phyloP scores from a whole-genome alignment of 495 filamentous ascomycete species.

The Aspergillus kassunensis region DNA sequence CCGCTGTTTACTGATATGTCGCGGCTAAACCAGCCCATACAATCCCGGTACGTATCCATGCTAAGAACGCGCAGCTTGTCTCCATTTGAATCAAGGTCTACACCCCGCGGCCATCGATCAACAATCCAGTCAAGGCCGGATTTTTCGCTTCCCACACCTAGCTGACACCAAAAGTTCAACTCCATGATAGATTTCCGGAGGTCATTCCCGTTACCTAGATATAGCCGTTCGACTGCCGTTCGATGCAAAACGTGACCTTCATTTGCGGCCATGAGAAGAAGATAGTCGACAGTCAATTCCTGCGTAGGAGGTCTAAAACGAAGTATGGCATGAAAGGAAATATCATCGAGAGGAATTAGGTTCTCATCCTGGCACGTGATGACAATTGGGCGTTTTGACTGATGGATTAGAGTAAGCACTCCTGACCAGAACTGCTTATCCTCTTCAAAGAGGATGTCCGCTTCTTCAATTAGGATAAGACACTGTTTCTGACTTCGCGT shows the following conservation, averaged over 20 bases:
- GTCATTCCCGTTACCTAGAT: slow-evolving; percentile 61
- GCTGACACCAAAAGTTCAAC: slow-evolving; percentile 94
- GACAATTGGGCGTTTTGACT: slow-evolving; percentile 87
- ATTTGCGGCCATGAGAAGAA: slow-evolving; percentile 78
- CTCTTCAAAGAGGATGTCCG: slow-evolving; percentile 88
- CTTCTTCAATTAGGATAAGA: slow-evolving; percentile 90
- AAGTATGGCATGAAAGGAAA: slow-evolving; percentile 80
- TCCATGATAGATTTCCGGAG: slow-evolving; percentile 81
- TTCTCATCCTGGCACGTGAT: slow-evolving; percentile 92
- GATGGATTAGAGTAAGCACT: slow-evolving; percentile 66
- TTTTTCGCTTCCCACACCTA: slow-evolving; percentile 84
- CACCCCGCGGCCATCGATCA: slow-evolving; percentile 64
- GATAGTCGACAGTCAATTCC: slow-evolving; percentile 70
- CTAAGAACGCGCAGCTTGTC: slow-evolving; percentile 75
- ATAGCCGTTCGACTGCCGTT: slow-evolving; percentile 63
- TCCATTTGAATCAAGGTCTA: slow-evolving; percentile 62
- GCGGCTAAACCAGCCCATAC: slow-evolving; percentile 73
- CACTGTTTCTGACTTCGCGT: slow-evolving; percentile 79
- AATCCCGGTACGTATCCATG: slow-evolving; percentile 67
- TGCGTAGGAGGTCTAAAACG: slow-evolving; percentile 67
- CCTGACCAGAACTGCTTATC: slow-evolving; percentile 94
- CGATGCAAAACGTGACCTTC: slow-evolving; percentile 83
- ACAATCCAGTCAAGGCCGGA: slow-evolving; percentile 88
- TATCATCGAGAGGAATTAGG: slow-evolving; percentile 62
- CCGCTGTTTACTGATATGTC: slow-evolving; percentile 39